Base-by-base conservation (phyloP, 1,284 basidiomycete species). In the Cryptococcus sp. region DNA sequence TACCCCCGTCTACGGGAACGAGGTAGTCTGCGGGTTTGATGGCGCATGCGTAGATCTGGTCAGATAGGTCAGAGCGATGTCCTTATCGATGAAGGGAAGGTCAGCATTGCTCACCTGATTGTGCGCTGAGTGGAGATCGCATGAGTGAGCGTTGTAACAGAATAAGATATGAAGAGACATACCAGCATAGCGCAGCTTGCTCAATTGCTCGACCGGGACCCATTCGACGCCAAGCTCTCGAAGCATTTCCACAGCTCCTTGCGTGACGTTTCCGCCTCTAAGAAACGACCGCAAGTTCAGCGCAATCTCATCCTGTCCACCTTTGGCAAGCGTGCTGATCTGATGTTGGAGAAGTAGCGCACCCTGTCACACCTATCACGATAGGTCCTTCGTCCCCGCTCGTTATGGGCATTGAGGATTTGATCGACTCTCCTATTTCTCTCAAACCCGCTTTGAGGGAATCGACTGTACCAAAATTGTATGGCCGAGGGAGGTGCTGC, bases 301-400 rank as follows among this genome's bases (percentile, higher is more conserved):
- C 35, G 47, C 15, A 16, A 11, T 35, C 31, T 22, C 31, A 35
- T 35, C 31, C 5, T 35, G 31, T 35, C 2, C 31, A 10, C 8
- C 8, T 8, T 35, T 35, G 16, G 6, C 2, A 8, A 45, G 20
- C 7, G 10, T 25, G 25, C 13, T 45, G 5, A 47, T 54, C 13
- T 45, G 5, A 47, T 54, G 20, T 38, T 8, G 31, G 39, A 13
- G 5, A 47, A 40, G 47, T 59, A 38, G 74, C 81, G 57, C 69
- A 90, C 89, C 92, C 92, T 19, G 91, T 92, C 40, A 94, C 76
- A 17, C 89, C 87, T 53, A 94, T 84, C 0, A 93, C 84, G 47
- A 91, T 85, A 0, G 91, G 91, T 3, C 89, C 90, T 1, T 35
- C 31, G 3, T 89, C 79, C 10, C 80, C 78, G 19, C 45, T 46